A percentile compares a stretch with the other conserved stretches of the same genome.
phyloP scores from a whole-genome alignment of 2,329 filamentous ascomycete genomes.

The Ophiostoma sp. region DNA sequence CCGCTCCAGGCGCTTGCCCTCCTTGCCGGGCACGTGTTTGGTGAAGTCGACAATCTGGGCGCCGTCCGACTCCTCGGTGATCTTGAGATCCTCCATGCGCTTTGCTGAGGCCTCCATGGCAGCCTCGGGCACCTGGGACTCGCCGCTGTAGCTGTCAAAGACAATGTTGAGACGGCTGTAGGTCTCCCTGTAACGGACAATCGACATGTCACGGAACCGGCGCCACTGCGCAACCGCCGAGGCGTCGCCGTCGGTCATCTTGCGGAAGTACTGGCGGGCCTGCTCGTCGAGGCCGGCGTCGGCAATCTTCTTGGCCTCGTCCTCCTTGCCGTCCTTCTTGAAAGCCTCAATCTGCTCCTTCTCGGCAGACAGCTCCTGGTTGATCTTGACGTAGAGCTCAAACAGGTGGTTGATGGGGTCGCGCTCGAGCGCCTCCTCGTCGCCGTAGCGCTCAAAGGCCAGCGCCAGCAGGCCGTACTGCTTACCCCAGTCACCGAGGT shows the following conservation, averaged over 20 bases:
- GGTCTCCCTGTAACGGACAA: conserved; percentile 60
- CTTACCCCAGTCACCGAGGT: conserved; percentile 76
- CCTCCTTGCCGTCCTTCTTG: conserved; percentile 50
- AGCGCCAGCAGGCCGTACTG: conserved; percentile 68
- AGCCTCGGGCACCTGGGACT: conserved; percentile 64
- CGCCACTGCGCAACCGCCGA: conserved; percentile 57
- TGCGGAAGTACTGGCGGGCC: conserved; percentile 66
- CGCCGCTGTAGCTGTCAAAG: conserved; percentile 69
- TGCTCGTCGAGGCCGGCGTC: conserved; percentile 63
- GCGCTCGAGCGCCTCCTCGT: conserved; percentile 61
- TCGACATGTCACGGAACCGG: conserved; percentile 61
- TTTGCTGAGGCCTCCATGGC: conserved; percentile 60
- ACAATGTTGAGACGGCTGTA: conserved; percentile 65
- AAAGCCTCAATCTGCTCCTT: conserved; percentile 58
- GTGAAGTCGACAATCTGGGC: conserved; percentile 68
- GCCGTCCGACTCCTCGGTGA: conserved; percentile 66
- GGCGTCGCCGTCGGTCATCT: conserved; percentile 62
- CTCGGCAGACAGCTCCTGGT: conserved; percentile 59
- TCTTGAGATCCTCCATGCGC: conserved; percentile 56
- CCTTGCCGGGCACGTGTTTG: conserved; percentile 60
- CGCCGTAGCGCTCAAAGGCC: conserved; percentile 69
- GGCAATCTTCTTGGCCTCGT: conserved; percentile 46
- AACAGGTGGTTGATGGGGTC: conserved; percentile 80
- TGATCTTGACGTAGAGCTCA: conserved; percentile 76
- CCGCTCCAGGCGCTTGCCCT: conserved; percentile 63